Conservation (phyloP, 139 green algal genomes). For the Tetraselmis striata region DNA sequence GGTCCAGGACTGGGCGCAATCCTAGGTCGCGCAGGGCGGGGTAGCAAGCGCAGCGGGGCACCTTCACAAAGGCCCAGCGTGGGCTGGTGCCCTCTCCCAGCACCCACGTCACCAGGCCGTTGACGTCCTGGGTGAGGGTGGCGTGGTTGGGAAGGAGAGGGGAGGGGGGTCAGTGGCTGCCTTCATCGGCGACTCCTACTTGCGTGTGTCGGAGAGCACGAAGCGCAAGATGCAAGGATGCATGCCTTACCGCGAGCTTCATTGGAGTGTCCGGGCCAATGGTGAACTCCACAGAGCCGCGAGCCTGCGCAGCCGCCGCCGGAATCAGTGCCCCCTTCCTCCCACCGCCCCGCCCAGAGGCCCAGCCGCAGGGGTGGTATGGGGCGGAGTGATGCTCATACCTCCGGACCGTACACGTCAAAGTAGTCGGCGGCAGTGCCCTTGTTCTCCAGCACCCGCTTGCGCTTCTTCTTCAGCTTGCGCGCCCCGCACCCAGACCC, state of each 20-base stretch:
- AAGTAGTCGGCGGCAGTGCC: background rate
- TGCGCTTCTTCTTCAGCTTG: background rate
- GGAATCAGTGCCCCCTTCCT: too few species aligned
- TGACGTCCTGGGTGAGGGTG: conserved; percentile 26
- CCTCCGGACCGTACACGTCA: background rate
- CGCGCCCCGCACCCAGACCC: background rate
- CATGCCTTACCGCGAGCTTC: background rate
- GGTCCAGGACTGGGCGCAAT: too few species aligned
- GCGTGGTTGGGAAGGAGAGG: too few species aligned
- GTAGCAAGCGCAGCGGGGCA: background rate
- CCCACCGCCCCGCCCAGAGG: too few species aligned
- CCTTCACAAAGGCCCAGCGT: conserved; percentile 54
- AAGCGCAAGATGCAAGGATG: background rate
- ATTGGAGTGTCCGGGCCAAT: background rate
- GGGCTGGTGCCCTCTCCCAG: conserved; percentile 40
- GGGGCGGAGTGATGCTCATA: background rate
- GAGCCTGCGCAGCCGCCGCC: background rate
- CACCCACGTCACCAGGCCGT: conserved; percentile 54
- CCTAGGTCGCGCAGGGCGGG: too few species aligned
- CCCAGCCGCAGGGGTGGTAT: too few species aligned
- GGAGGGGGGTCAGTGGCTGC: too few species aligned
- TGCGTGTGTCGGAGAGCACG: background rate
- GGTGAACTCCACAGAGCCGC: background rate
- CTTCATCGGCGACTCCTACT: too few species aligned
- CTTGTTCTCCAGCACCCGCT: background rate